These are phyloP conservation scores for Leucocoprinus leucothites DNA, from an alignment of 768 basidiomycete species.

Conservation along the genomic window DNA sequence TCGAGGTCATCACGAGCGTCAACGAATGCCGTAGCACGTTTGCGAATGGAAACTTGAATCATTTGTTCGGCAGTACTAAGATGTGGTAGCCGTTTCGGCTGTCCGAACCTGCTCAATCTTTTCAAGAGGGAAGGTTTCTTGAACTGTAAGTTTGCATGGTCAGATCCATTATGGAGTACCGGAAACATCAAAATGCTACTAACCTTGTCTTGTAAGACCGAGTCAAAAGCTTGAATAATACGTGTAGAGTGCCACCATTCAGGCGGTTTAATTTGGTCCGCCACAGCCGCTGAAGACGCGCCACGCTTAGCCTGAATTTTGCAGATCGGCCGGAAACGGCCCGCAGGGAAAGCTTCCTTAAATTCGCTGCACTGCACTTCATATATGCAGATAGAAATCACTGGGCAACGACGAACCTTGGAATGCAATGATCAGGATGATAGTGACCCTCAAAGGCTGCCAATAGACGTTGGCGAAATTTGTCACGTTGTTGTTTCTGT, in stretches of 20 bases:
- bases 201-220: slow-evolving; percentile 82
- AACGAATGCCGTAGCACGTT: slow-evolving; percentile 91
- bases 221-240: slow-evolving; percentile 88
- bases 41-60: slow-evolving; percentile 85
- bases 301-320: slow-evolving; percentile 86
- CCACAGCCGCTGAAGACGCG: slow-evolving; percentile 75
- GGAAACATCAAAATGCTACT: slow-evolving; percentile 11
- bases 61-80: slow-evolving; percentile 80
- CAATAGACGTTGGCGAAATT: slow-evolving; percentile 69
- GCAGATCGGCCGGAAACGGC: slow-evolving; percentile 87
- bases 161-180: background rate
- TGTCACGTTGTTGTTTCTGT: slow-evolving; percentile 75
- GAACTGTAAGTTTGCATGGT: slow-evolving; percentile 42
- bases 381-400: slow-evolving; percentile 4
- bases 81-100: slow-evolving; percentile 65
- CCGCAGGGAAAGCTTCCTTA: slow-evolving; percentile 93
- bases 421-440: slow-evolving; percentile 84
- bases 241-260: slow-evolving; percentile 94
- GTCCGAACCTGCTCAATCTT: slow-evolving; percentile 75
- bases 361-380: slow-evolving; percentile 62
- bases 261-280: slow-evolving; percentile 86
- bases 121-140: slow-evolving; percentile 89
- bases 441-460: slow-evolving; percentile 83
- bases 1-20: slow-evolving; percentile 93
- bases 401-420: slow-evolving; percentile 42